Conservation (phyloP, 2,329 filamentous ascomycete species). For the Fusarium chuoi region DNA sequence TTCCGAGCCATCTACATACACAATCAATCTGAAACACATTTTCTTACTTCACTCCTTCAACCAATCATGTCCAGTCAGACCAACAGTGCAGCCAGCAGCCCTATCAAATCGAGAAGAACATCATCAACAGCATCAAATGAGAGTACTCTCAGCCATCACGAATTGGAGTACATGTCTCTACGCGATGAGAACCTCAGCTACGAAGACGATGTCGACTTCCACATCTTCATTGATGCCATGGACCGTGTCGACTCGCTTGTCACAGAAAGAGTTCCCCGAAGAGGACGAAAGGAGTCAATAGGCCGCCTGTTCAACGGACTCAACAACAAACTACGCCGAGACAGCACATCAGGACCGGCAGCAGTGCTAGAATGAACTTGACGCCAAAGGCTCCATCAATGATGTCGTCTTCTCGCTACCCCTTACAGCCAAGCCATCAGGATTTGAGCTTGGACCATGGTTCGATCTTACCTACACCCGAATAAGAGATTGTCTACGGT, state of each 20-base stretch:
- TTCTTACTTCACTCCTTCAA: neutral
- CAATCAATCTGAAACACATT: neutral
- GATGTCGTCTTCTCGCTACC: constrained; percentile 8
- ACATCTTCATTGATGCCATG: constrained; percentile 41
- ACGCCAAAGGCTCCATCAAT: neutral
- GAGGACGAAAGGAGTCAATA: constrained; percentile 32
- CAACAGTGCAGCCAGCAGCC: constrained; percentile 18
- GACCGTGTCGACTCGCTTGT: constrained; percentile 41
- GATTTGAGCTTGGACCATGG: neutral
- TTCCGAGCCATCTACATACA: neutral
- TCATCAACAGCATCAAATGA: constrained; percentile 36
- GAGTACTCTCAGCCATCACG: constrained; percentile 34
- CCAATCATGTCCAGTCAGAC: constrained; percentile 26
- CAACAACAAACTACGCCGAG: constrained; percentile 24
- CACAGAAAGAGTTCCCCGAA: constrained; percentile 22
- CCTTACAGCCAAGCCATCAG: neutral
- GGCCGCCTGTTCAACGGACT: constrained; percentile 33
- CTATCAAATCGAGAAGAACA: constrained; percentile 24
- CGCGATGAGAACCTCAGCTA: constrained; percentile 39
- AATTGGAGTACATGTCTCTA: constrained; percentile 38
- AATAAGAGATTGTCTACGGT: constrained; percentile 1
- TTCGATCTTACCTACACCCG: constrained; percentile 5
- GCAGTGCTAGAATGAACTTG: constrained; percentile 6
- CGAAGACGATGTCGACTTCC: constrained; percentile 42
- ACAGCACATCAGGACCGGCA: constrained; percentile 22